Evolutionary conservation across 306 rosid species (phyloP), one percentile per base, ranked within the genome.

Genomic region (Crotalaria pallida): DNA sequence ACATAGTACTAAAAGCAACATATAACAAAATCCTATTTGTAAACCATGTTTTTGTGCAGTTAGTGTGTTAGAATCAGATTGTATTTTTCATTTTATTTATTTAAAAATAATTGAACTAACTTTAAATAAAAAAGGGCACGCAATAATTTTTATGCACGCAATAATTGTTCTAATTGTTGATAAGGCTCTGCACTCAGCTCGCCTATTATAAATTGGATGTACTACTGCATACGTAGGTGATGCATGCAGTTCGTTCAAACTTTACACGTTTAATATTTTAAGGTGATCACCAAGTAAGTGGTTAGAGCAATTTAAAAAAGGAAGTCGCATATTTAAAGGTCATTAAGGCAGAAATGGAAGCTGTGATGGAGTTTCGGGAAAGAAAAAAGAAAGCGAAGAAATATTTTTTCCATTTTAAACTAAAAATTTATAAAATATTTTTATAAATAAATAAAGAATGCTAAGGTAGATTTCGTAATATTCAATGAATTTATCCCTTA

Each of bases 231-330:
- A 44, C 31, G 57, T 56, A 36, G 45, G 65, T 58, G 45, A 13
- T 64, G 68, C 72, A 48, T 80, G 73, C 55, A 67, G 67, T 12
- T 5, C 15, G 73, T 12, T n/a, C 13, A 51, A 22, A 65, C 70
- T 77, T 81, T 61, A 72, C 78, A 60, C 64, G 60, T 66, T 77
- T 45, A 48, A 27, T 4, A 59, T n/a, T 50, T 81, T 33, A 3
- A 22, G 49, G 64, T 40, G 50, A 40, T 76, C 22, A 3, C 10
- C 1, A 34, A 63, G 38, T 71, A 44, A 71, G 74, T 80, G 80
- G 77, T 40, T 29, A 10, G 71, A 29, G 58, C 82, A 67, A 59
- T 58, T 62, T 33, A 17, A 18, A 27, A 61, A 22, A 31, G 15
- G 5, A 18, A 17, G 23, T 5, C 6, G 52, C 52, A 52, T 21